phyloP scores from a whole-genome alignment of 2,329 filamentous ascomycete species.

The Pseudogymnoascus sp. region DNA sequence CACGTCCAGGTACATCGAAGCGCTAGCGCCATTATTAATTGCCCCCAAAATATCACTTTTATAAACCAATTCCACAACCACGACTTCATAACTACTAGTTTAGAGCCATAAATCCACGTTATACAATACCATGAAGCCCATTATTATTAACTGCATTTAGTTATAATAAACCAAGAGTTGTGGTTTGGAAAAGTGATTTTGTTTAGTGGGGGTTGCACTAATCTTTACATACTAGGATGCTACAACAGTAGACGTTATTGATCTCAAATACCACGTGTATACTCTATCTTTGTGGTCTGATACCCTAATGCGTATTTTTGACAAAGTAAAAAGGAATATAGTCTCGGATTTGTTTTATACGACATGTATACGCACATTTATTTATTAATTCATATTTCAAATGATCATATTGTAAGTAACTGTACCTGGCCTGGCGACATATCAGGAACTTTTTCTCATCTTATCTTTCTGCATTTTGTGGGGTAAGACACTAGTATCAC shows the following conservation, averaged over 20 bases:
- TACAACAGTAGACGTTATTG: no score
- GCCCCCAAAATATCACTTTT: background rate
- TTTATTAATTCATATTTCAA: background rate
- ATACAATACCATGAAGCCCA: background rate
- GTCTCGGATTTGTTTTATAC: background rate
- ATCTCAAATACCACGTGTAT: no score
- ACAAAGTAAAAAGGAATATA: background rate
- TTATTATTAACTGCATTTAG: background rate
- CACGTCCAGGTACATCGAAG: background rate
- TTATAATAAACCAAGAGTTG: background rate
- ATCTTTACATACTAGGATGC: no score
- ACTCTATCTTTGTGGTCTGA: no score
- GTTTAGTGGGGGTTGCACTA: no score
- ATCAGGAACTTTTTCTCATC: background rate
- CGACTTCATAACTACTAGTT: background rate
- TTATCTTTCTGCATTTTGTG: background rate
- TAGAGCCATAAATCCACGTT: background rate
- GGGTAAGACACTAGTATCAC: background rate
- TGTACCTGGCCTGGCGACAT: background rate
- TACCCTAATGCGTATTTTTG: no score
- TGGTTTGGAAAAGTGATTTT: no score
- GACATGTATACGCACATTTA: background rate
- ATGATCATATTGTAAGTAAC: background rate
- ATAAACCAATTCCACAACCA: background rate
- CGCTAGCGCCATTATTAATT: background rate